phyloP scores from a whole-genome alignment of 768 basidiomycete genomes.

The Collybia mongolica region DNA sequence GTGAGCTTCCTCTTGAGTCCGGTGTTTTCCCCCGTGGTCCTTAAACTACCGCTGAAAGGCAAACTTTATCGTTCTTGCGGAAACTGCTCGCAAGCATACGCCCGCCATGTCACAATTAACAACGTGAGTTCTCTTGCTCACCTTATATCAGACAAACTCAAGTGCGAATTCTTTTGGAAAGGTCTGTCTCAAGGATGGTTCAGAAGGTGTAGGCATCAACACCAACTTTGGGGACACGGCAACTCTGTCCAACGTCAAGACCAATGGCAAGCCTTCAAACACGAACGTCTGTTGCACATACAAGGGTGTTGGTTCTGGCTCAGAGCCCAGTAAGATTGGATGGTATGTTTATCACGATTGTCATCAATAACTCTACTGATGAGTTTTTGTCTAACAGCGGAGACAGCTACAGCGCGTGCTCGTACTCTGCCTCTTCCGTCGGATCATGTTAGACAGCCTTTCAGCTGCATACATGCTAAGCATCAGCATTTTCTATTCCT shows the following conservation, averaged over 20 bases:
- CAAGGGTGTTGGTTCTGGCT: slow-evolving; percentile 18
- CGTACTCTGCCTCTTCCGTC: slow-evolving; percentile 19
- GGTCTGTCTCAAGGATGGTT: slow-evolving; percentile 21
- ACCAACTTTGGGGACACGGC: slow-evolving; percentile 27
- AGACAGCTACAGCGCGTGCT: slow-evolving; percentile 21
- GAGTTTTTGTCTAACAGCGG: slow-evolving; percentile 11
- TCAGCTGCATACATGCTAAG: neutral
- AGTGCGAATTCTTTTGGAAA: neutral
- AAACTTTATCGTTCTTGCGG: slow-evolving; percentile 28
- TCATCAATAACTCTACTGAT: neutral
- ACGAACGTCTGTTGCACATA: slow-evolving; percentile 26
- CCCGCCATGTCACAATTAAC: slow-evolving; percentile 22
- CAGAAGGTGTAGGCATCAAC: slow-evolving; percentile 25
- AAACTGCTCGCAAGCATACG: slow-evolving; percentile 20
- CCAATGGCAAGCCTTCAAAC: slow-evolving; percentile 21
- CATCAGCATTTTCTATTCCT: too few relatives aligned
- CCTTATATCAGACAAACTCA: neutral
- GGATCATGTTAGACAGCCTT: slow-evolving; percentile 17
- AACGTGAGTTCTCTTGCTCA: slow-evolving; percentile 14
- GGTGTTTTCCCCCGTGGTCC: neutral
- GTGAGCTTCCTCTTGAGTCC: slow-evolving; percentile 6
- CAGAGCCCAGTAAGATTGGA: slow-evolving; percentile 26
- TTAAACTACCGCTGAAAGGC: slow-evolving; percentile 9
- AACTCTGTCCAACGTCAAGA: slow-evolving; percentile 20
- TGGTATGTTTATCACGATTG: slow-evolving; percentile 15